A percentile compares a stretch with the other conserved stretches of the same genome.
These are phyloP conservation scores for Cryptosporidium sp. DNA, from an alignment of 169 alveolate genomes.

Conservation along the genomic window DNA sequence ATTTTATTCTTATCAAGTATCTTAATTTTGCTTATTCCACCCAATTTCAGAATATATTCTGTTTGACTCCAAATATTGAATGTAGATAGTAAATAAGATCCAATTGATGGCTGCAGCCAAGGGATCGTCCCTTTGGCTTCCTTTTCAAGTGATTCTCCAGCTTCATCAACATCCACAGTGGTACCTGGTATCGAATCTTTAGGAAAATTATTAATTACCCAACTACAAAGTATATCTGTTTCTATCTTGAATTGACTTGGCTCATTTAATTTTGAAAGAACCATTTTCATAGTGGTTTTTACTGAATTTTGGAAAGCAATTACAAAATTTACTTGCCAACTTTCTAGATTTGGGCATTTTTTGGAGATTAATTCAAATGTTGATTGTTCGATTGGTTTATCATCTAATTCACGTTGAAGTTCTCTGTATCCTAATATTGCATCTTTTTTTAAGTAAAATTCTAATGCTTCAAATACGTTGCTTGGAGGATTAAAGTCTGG, in stretches of 20 bases:
- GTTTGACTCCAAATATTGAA: conserved; percentile 67
- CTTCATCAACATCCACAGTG: neutral
- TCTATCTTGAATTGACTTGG: conserved; percentile 1
- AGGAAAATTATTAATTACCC: conserved; percentile 26
- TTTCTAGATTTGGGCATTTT: conserved; percentile 25
- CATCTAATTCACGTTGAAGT: neutral
- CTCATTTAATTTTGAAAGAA: conserved; percentile 35
- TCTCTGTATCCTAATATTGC: neutral
- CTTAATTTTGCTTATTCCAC: conserved; percentile 14
- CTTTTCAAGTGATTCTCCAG: conserved; percentile 23
- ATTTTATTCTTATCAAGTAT: conserved; percentile 16
- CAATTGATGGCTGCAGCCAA: conserved; percentile 54
- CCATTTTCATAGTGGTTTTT: conserved; percentile 24
- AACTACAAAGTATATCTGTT: conserved; percentile 16
- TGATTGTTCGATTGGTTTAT: neutral
- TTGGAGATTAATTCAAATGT: conserved; percentile 2
- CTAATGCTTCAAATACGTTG: conserved; percentile 35
- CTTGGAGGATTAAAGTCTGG: conserved; percentile 59
- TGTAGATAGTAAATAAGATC: conserved; percentile 23
- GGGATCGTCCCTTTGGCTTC: conserved; percentile 1
- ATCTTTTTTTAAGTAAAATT: conserved; percentile 35
- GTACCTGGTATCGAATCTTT: neutral
- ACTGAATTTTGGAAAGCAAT: conserved; percentile 65
- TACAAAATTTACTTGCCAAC: conserved; percentile 41
- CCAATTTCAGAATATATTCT: conserved; percentile 28